These are phyloP conservation scores for Trypanosoma platydactyli DNA, from an alignment of 208 protist species.

Conservation along the genomic window DNA sequence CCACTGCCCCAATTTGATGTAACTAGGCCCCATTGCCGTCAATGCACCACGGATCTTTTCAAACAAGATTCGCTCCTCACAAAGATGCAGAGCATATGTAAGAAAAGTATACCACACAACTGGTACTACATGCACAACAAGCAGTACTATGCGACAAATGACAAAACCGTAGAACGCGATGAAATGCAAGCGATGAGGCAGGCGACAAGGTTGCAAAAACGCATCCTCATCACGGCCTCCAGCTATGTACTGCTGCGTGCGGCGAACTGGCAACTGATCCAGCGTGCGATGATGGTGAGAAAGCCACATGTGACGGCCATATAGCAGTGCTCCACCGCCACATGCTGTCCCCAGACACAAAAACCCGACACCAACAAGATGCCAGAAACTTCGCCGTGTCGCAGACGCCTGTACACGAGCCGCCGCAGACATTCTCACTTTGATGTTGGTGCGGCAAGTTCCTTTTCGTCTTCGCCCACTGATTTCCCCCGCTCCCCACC, in stretches of 20 bases:
- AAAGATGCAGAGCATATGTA: slow-evolving; percentile 49
- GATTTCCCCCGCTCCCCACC: not conserved
- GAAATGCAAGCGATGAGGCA: not conserved
- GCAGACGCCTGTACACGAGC: not conserved
- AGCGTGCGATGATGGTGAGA: slow-evolving; percentile 31
- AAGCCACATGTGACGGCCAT: slow-evolving; percentile 46
- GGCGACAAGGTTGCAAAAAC: slow-evolving; percentile 39
- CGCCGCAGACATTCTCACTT: slow-evolving; percentile 5
- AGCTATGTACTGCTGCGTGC: slow-evolving; percentile 61
- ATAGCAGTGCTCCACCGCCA: slow-evolving; percentile 37
- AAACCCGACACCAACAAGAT: slow-evolving; percentile 33
- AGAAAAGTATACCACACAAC: slow-evolving; percentile 58
- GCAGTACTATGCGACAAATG: slow-evolving; percentile 11
- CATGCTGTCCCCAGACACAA: slow-evolving; percentile 18
- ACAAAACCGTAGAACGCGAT: slow-evolving; percentile 25
- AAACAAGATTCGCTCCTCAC: slow-evolving; percentile 54
- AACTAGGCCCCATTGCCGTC: slow-evolving; percentile 80
- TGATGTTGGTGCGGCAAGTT: not conserved
- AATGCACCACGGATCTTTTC: slow-evolving; percentile 56
- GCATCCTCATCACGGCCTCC: slow-evolving; percentile 34
- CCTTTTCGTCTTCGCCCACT: no score
- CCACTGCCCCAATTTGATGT: slow-evolving; percentile 95
- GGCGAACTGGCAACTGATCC: slow-evolving; percentile 33
- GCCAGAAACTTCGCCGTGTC: slow-evolving; percentile 48
- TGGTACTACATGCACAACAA: slow-evolving; percentile 14